These are phyloP conservation scores for Talaromyces ruber DNA, from an alignment of 495 filamentous ascomycete species.

Conservation along the genomic window DNA sequence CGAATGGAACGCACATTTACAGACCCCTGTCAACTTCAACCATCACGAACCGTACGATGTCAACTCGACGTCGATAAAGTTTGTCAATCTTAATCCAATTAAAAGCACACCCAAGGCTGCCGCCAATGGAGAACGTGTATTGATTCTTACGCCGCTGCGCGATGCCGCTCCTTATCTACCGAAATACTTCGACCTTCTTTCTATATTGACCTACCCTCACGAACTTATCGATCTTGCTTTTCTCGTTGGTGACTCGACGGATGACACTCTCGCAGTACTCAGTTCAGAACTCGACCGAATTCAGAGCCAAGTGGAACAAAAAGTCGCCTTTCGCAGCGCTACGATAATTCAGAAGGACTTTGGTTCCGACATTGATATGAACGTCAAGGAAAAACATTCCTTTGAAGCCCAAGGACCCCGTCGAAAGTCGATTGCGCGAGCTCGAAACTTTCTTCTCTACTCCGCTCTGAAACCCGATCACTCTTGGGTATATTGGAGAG, in stretches of 20 bases:
- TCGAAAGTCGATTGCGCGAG: constrained; percentile 80
- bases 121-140: constrained; percentile 76
- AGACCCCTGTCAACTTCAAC: constrained; percentile 93
- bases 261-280: constrained; percentile 80
- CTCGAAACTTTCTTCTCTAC: constrained; percentile 85
- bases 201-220: constrained; percentile 88
- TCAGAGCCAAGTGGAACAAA: constrained; percentile 67
- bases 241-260: constrained; percentile 81
- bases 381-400: constrained; percentile 72
- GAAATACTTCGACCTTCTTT: constrained; percentile 89
- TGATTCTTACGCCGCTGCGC: constrained; percentile 89
- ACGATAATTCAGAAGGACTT: constrained; percentile 87
- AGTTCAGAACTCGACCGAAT: constrained; percentile 77
- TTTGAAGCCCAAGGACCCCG: constrained; percentile 86
- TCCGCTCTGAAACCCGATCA: constrained; percentile 85
- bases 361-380: constrained; percentile 56
- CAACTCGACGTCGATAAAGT: constrained; percentile 68
- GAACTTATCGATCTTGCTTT: constrained; percentile 92
- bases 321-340: constrained; percentile 72
- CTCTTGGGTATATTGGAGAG: constrained; percentile 98
- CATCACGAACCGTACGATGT: constrained; percentile 80
- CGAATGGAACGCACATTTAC: constrained; percentile 77
- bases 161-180: constrained; percentile 74
- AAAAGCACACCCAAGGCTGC: constrained; percentile 71
- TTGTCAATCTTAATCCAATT: constrained; percentile 78